Evolutionary conservation across 2,329 filamentous ascomycete genomes (phyloP).

Genomic region (Tolypocladium pustulatum): DNA sequence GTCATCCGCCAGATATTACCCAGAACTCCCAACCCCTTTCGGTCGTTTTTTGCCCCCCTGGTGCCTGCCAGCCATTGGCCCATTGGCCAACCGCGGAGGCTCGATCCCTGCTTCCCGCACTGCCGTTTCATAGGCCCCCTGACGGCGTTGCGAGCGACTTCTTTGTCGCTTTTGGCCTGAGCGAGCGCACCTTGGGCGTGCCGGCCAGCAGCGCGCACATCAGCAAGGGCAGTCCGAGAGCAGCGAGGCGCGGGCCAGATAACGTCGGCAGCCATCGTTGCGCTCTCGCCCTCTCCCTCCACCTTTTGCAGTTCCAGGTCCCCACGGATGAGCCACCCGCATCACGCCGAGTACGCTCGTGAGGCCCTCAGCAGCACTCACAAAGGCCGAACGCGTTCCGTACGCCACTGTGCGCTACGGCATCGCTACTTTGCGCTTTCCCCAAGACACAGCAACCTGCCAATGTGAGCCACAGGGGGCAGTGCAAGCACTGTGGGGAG

Average conservation of each 20-base stretch:
- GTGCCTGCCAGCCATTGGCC: not conserved
- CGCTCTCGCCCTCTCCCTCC: not conserved
- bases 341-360: not conserved
- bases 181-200: not conserved
- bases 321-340: not conserved
- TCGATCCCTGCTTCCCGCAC: conserved; percentile 6
- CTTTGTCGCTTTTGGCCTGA: not conserved
- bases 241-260: not conserved
- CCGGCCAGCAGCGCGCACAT: not conserved
- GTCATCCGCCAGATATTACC: not conserved
- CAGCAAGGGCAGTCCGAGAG: not conserved
- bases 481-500: conserved; percentile 8
- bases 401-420: not conserved
- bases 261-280: no score
- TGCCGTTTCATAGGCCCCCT: conserved; percentile 7
- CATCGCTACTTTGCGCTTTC: not conserved
- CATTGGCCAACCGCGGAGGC: not conserved
- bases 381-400: not conserved
- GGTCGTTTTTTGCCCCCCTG: not conserved
- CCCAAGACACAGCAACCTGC: not conserved
- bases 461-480: conserved; percentile 7
- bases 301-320: not conserved
- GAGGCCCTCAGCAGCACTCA: not conserved
- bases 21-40: conserved; percentile 3
- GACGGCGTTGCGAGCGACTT: not conserved